A percentile compares a stretch with the other conserved stretches of the same genome.
phyloP scores from a whole-genome alignment of 495 filamentous ascomycete species.

The Talaromyces nanjingensis region DNA sequence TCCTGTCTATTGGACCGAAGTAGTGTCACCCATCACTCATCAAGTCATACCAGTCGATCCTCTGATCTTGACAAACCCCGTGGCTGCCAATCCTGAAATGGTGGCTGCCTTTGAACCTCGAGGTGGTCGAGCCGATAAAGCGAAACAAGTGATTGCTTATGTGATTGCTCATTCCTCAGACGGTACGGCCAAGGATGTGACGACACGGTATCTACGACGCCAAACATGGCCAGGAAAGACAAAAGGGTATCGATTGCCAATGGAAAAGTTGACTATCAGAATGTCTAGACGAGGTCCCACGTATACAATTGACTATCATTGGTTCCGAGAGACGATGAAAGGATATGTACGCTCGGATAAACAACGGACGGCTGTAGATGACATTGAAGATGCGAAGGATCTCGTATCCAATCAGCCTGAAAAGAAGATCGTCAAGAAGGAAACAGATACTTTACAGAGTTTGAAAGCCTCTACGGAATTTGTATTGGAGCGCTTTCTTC shows the following conservation, averaged over 20 bases:
- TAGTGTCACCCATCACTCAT: constrained; percentile 70
- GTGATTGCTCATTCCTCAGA: constrained; percentile 81
- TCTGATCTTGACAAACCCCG: constrained; percentile 56
- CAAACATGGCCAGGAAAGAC: constrained; percentile 84
- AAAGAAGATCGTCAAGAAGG: constrained; percentile 60
- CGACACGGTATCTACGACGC: constrained; percentile 80
- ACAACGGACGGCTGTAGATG: constrained; percentile 62
- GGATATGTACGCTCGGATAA: constrained; percentile 57
- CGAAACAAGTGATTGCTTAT: constrained; percentile 88
- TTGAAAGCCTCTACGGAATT: constrained; percentile 82
- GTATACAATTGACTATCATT: constrained; percentile 66
- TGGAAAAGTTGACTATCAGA: constrained; percentile 73
- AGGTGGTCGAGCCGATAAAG: constrained; percentile 69
- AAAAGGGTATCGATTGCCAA: constrained; percentile 71
- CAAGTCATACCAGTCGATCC: constrained; percentile 74
- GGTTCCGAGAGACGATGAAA: constrained; percentile 75
- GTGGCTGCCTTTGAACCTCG: constrained; percentile 76
- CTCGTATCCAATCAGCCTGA: constrained; percentile 64
- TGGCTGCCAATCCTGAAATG: constrained; percentile 62
- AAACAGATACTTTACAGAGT: constrained; percentile 74
- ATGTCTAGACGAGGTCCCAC: constrained; percentile 64
- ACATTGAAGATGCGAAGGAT: constrained; percentile 68
- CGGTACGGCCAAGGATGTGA: constrained; percentile 91
- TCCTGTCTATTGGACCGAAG: constrained; percentile 92
- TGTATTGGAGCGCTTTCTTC: constrained; percentile 79